Evolutionary conservation across 192 early-diverging fungal genomes (phyloP).

Genomic region (Fimicolochytrium jonesii): DNA sequence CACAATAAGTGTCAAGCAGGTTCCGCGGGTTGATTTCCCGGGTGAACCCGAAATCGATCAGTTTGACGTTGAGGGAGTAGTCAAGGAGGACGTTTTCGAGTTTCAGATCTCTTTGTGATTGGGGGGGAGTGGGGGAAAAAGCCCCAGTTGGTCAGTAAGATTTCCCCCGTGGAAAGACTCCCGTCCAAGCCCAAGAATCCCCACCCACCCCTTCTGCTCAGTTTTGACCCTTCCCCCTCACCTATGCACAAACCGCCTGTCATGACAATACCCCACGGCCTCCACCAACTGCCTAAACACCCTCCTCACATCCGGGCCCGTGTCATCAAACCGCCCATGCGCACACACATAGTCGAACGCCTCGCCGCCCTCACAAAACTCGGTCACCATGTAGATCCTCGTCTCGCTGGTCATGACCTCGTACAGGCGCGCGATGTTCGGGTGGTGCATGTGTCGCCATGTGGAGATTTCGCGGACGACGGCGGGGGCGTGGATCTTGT

Average conservation of each 20-base stretch:
- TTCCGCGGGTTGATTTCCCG: constrained; percentile 26
- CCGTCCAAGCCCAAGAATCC: no score
- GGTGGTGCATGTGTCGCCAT: constrained; percentile 69
- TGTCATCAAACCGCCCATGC: constrained; percentile 56
- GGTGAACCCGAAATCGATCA: constrained; percentile 90
- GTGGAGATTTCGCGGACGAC: constrained; percentile 55
- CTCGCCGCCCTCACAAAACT: constrained; percentile 73
- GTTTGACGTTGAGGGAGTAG: constrained; percentile 82
- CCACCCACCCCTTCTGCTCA: not conserved
- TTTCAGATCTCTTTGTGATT: constrained; percentile 74
- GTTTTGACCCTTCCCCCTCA: not conserved
- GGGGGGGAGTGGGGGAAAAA: not conserved
- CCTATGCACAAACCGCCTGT: constrained; percentile 49
- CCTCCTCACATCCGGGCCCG: constrained; percentile 16
- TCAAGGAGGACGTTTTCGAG: constrained; percentile 91
- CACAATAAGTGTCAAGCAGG: constrained; percentile 53
- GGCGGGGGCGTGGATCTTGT: constrained; percentile 44
- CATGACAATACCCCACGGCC: constrained; percentile 51
- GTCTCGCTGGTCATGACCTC: constrained; percentile 71
- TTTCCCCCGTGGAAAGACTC: not conserved
- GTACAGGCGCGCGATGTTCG: constrained; percentile 73
- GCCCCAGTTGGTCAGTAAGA: not conserved
- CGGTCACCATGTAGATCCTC: constrained; percentile 75
- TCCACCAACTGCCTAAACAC: constrained; percentile 45
- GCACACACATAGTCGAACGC: constrained; percentile 80